Base-by-base conservation (phyloP, 768 basidiomycete species). In the Tylopilus sp. region DNA sequence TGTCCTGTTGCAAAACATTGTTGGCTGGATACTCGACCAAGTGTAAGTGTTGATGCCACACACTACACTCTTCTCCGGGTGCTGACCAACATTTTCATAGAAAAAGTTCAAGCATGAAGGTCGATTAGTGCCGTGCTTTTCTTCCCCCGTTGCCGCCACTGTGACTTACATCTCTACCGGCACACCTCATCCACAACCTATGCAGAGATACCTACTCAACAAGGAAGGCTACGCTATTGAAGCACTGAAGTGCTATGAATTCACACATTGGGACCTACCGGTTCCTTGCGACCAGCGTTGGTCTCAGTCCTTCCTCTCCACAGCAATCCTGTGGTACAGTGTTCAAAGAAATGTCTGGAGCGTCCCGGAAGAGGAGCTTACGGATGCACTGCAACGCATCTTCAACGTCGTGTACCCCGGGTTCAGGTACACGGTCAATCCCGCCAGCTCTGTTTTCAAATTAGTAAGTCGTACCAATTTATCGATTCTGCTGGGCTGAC, bases 251-350 rank as follows among this genome's bases (percentile, higher is more conserved):
- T 9, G 12, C 25, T 45, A n/a, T 18, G 28, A 30, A 40, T 40
- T 39, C 38, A 45, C 30, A 3, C 33, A 7, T 10, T 48, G 2
- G 22, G 44, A 48, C 20, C 51, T 48, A 13, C 51, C 31, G 1
- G 47, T 47, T 15, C 51, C 51, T 33, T 52, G 23, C 40, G 46
- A 48, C 33, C 31, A 36, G n/a, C 46, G 46, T 12, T 48, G 46
- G 40, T 52, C 50, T 9, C 50, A 39, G n/a, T 40, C 30, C 7
- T 48, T 48, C 40, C 17, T 48, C 25, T 50, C 51, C 40, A 52
- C 51, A 3, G 33, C 47, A 15, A 42, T 50, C 20, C 51, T 52
- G 26, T 51, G 50, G 40, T 52, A 51, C 35, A 51, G 41, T 28
- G 48, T 38, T 18, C 48, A 31, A 23, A 30, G 33, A 3, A 43